Conservation (phyloP, 2,329 filamentous ascomycete genomes). For the Sporothrix pseudoabietina region DNA sequence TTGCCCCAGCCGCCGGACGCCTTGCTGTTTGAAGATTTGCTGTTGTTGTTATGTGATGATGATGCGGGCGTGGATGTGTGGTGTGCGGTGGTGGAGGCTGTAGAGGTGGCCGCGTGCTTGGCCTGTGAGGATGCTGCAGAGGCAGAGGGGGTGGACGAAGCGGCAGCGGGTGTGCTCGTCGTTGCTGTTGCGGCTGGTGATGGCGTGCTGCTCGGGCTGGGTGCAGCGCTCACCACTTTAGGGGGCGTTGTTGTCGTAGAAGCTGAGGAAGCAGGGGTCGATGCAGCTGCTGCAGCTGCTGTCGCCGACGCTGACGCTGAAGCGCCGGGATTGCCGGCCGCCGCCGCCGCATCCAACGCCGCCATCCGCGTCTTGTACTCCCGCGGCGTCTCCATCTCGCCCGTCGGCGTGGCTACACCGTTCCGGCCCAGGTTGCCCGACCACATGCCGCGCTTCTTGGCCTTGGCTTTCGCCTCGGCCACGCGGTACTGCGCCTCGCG, state of each 20-base stretch:
- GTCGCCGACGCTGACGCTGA: neutral
- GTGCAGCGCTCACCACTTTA: neutral
- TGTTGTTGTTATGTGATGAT: neutral
- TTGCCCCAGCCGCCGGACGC: conserved; percentile 24
- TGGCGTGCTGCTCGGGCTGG: neutral
- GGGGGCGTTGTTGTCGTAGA: neutral
- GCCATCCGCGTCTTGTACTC: conserved; percentile 72
- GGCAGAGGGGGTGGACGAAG: neutral
- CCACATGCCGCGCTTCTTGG: conserved; percentile 74
- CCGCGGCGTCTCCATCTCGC: conserved; percentile 72
- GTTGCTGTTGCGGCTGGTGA: conserved; percentile 1
- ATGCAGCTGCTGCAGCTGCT: neutral
- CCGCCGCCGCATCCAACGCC: conserved; percentile 39
- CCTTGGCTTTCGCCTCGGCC: conserved; percentile 68
- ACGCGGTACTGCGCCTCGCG: conserved; percentile 64
- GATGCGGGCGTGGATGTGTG: neutral
- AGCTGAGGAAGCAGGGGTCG: neutral
- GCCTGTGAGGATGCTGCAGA: conserved; percentile 4
- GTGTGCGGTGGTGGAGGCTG: conserved; percentile 15
- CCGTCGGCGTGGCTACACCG: conserved; percentile 54
- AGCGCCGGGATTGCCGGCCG: neutral
- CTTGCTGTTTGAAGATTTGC: neutral
- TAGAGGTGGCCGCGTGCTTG: neutral
- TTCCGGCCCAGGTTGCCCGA: conserved; percentile 55
- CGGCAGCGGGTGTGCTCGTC: neutral